phyloP scores from a whole-genome alignment of 768 basidiomycete genomes.

The Tricholoma sp. region DNA sequence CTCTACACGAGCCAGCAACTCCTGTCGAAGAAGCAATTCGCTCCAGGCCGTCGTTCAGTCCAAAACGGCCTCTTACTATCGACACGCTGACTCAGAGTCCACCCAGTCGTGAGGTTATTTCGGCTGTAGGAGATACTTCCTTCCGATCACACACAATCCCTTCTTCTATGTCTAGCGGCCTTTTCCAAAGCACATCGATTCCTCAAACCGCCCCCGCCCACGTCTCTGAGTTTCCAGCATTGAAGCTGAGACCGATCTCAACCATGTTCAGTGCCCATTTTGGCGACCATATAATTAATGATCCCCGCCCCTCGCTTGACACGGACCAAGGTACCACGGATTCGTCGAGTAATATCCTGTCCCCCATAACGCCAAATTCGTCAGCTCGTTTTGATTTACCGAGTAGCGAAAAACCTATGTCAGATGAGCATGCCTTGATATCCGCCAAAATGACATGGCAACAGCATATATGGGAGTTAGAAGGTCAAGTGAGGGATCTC shows the following conservation, averaged over 20 bases:
- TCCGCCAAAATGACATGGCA: conserved; percentile 62
- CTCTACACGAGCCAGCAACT: conserved; percentile 10
- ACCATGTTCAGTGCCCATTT: conserved; percentile 72
- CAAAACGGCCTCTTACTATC: conserved; percentile 39
- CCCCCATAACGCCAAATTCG: conserved; percentile 32
- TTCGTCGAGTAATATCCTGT: conserved; percentile 39
- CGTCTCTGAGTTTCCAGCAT: conserved; percentile 54
- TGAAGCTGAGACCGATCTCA: conserved; percentile 73
- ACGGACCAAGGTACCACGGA: conserved; percentile 47
- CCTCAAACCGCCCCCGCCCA: conserved; percentile 66
- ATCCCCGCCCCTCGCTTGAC: conserved; percentile 32
- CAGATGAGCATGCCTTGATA: conserved; percentile 39
- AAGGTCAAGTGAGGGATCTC: conserved; percentile 66
- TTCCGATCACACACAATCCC: conserved; percentile 22
- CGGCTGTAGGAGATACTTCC: conserved; percentile 18
- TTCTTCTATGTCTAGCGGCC: conserved; percentile 18
- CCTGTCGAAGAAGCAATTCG: neutral
- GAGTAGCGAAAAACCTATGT: conserved; percentile 27
- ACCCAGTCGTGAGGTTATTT: conserved; percentile 14
- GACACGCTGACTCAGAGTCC: conserved; percentile 26
- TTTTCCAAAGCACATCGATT: conserved; percentile 12
- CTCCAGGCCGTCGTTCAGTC: conserved; percentile 16
- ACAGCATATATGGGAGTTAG: conserved; percentile 69
- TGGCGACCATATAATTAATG: conserved; percentile 39
- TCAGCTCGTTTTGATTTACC: conserved; percentile 8